Percentiles rank a stretch among this genome's conserved stretches.
Evolutionary conservation across 2,329 filamentous ascomycete species (phyloP).

Genomic region (Penicillium sp.): DNA sequence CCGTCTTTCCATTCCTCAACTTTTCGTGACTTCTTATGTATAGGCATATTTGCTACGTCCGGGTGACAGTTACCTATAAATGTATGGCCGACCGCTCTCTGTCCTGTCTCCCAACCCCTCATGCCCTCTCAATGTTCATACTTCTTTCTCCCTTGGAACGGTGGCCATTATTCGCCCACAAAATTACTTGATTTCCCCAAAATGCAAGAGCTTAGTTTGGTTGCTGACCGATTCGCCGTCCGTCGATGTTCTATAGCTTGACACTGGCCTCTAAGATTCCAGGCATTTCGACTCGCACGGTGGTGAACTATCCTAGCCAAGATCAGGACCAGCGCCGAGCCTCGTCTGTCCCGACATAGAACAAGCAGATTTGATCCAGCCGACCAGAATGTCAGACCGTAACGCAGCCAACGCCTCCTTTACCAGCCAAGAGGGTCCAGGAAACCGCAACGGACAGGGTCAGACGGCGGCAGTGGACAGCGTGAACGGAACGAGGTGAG

Average conservation of each 20-base stretch:
- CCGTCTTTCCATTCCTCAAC: not conserved
- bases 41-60: not conserved
- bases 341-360: not conserved
- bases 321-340: not conserved
- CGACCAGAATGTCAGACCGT: not conserved
- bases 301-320: not conserved
- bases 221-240: not conserved
- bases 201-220: not conserved
- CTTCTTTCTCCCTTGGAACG: not conserved
- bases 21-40: not conserved
- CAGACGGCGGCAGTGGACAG: not conserved
- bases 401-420: not conserved
- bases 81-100: slow-evolving; percentile 11
- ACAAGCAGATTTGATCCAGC: not conserved
- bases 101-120: not conserved
- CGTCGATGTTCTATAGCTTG: not conserved
- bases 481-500: not conserved
- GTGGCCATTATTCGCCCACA: not conserved
- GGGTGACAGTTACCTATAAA: not conserved
- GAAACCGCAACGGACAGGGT: not conserved
- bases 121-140: not conserved
- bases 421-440: not conserved
- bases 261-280: not conserved
- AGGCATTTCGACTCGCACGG: not conserved
- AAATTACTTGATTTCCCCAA: not conserved